These are phyloP conservation scores for Liquidambar formosana DNA, from an alignment of 164 flowering plant species.

Conservation along the genomic window DNA sequence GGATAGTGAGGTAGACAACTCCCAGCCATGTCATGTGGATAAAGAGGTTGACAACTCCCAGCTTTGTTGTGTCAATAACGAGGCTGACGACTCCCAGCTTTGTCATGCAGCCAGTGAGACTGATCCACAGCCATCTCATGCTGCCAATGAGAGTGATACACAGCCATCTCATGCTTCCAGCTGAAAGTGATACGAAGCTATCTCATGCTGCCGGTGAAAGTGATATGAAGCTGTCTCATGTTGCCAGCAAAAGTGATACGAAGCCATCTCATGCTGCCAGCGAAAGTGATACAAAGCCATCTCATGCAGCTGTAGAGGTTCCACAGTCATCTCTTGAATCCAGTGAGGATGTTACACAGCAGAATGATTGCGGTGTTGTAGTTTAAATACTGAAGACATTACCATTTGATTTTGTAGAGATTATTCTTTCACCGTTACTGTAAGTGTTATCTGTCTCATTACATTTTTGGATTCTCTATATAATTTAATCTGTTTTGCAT, in stretches of 20 bases:
- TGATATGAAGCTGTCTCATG: slow-evolving; percentile 2
- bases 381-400: slow-evolving; percentile 9
- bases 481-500: background rate
- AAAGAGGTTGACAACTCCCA: slow-evolving; percentile 10
- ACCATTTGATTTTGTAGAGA: background rate
- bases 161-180: slow-evolving; percentile 15
- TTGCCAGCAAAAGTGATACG: background rate
- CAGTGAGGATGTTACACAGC: slow-evolving; percentile 29
- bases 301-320: slow-evolving; percentile 9
- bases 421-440: background rate
- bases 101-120: background rate
- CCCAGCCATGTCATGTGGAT: slow-evolving; percentile 2
- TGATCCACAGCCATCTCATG: background rate
- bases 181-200: background rate
- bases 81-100: slow-evolving; percentile 4
- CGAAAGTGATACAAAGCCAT: background rate
- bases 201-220: slow-evolving; percentile 1
- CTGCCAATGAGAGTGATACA: background rate
- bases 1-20: background rate
- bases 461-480: background rate
- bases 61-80: slow-evolving; percentile 11
- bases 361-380: slow-evolving; percentile 27
- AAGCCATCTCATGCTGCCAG: background rate
- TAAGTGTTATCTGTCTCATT: background rate
- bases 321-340: slow-evolving; percentile 29